These are phyloP conservation scores for Apiospora marii DNA, from an alignment of 2,329 filamentous ascomycete genomes.

Conservation along the genomic window DNA sequence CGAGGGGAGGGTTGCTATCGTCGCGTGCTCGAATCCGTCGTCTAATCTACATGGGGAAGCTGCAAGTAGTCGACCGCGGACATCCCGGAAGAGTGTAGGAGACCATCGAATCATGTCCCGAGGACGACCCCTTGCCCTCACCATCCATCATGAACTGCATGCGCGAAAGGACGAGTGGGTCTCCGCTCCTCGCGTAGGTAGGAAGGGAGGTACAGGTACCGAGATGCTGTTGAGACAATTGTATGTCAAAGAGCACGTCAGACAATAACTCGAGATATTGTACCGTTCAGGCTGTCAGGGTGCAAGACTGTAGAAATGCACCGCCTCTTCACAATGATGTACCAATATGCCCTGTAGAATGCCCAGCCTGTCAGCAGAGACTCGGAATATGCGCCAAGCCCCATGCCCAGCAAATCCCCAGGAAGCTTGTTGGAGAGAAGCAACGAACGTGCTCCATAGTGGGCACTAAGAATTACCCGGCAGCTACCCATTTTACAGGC, in stretches of 20 bases:
- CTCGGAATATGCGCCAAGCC: background rate
- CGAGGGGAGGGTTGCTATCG: background rate
- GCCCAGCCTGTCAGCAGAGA: conserved; percentile 1
- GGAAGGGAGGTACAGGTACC: background rate
- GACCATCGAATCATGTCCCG: background rate
- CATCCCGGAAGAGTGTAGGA: conserved; percentile 5
- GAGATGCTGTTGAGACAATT: background rate
- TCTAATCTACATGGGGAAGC: conserved; percentile 17
- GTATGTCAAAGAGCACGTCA: background rate
- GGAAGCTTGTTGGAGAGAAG: conserved; percentile 20
- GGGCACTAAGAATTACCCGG: background rate
- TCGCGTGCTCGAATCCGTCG: background rate
- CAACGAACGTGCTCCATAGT: background rate
- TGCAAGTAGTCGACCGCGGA: background rate
- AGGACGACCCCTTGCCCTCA: background rate
- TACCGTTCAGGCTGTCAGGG: background rate
- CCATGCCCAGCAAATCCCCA: conserved; percentile 2
- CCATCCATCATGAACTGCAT: conserved; percentile 9
- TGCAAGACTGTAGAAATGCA: background rate
- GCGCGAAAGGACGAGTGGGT: conserved; percentile 1
- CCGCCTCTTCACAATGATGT: background rate
- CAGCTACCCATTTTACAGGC: conserved; percentile 9
- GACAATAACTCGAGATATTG: background rate
- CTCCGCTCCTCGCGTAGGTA: background rate
- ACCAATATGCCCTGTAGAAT: background rate